A percentile compares a stretch with the other conserved stretches of the same genome.
These are phyloP conservation scores for Coprinopsis marcescibilis DNA, from an alignment of 768 basidiomycete species.

Conservation along the genomic window DNA sequence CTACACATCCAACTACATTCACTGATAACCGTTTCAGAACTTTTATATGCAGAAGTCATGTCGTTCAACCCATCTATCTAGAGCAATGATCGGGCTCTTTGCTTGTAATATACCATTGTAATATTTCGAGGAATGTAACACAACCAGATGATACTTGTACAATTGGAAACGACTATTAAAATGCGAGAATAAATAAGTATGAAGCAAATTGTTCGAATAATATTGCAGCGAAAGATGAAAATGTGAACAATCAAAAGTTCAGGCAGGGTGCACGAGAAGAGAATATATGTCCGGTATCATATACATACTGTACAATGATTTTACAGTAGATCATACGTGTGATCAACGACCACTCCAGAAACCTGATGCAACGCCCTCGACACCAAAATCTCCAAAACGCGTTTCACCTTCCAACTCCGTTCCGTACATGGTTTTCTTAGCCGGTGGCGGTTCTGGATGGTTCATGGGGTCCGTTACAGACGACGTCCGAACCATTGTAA, in stretches of 20 bases:
- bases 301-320: too few species aligned
- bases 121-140: constrained; percentile 1
- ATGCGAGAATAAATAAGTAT: too few species aligned
- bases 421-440: constrained; percentile 76
- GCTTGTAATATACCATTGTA: background rate
- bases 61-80: constrained; percentile 65
- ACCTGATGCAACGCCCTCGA: constrained; percentile 68
- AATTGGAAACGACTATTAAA: constrained; percentile 2
- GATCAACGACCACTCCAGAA: constrained; percentile 52
- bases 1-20: constrained; percentile 8
- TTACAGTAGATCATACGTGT: constrained; percentile 5
- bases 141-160: constrained; percentile 4
- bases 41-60: constrained; percentile 80
- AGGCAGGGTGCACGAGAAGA: too few species aligned
- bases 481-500: constrained; percentile 30
- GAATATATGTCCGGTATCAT: too few species aligned
- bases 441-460: constrained; percentile 31
- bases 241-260: background rate
- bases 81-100: constrained; percentile 7
- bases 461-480: constrained; percentile 18
- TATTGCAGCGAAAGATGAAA: background rate
- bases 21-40: constrained; percentile 32
- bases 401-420: constrained; percentile 77
- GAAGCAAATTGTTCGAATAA: too few species aligned
- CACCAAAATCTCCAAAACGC: constrained; percentile 81